phyloP scores from a whole-genome alignment of 2,329 filamentous ascomycete genomes.

The Trichoderma lentiforme region DNA sequence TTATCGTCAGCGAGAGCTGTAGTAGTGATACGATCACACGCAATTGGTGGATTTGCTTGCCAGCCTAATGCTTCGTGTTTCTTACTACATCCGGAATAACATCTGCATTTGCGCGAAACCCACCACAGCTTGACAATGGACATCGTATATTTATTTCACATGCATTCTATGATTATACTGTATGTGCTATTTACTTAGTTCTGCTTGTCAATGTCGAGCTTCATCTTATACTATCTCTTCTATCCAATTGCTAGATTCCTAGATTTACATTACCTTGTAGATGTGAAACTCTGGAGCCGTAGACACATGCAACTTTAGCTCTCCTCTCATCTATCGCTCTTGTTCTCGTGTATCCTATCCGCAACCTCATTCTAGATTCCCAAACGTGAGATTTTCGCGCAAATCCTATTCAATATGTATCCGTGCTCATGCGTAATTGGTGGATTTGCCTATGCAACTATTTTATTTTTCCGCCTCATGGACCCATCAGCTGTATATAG shows the following conservation, averaged over 20 bases:
- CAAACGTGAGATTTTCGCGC: neutral
- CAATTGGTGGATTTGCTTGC: neutral
- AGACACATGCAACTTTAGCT: neutral
- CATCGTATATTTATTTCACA: neutral
- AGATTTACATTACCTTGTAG: neutral
- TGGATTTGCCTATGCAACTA: neutral
- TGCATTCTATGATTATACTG: neutral
- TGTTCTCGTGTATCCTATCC: too few relatives aligned
- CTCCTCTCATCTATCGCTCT: neutral
- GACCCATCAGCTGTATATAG: neutral
- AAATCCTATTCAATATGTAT: neutral
- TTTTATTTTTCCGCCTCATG: neutral
- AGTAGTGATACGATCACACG: neutral
- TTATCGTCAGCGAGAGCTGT: neutral
- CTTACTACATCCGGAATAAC: neutral
- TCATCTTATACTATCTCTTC: neutral
- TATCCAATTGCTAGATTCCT: too few relatives aligned
- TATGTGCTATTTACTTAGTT: too few relatives aligned
- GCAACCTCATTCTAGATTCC: neutral
- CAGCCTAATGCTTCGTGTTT: neutral
- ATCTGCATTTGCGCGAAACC: neutral
- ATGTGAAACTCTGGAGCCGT: too few relatives aligned
- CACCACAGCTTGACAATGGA: neutral
- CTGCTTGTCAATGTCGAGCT: neutral
- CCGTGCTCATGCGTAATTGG: neutral